Base-by-base conservation (phyloP, 2,329 filamentous ascomycete species). In the Trichoderma atroviride region DNA sequence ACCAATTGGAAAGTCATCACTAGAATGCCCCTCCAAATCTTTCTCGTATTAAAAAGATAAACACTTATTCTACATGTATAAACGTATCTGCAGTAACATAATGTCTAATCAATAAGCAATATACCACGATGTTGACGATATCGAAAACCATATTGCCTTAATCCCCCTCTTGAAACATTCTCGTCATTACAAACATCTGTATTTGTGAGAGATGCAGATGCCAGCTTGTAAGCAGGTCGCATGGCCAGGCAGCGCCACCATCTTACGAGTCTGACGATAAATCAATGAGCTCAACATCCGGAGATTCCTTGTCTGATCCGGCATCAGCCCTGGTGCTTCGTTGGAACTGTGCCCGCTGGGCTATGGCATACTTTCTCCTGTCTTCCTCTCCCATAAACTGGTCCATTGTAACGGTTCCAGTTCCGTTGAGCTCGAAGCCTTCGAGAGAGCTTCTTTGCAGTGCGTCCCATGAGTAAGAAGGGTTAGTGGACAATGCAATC, bases 301-400 rank as follows among this genome's bases (percentile, higher is more conserved):
- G 50, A 14, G 63, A 58, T 27, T 58, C 63, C 6, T 43, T 37
- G 29, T 47, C 58, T 47, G 35, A 14, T 19, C 56, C 61, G n/a
- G 56, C 27, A 16, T 27, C 47, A 16, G 31, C 19, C n/a, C 68
- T 58, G 13, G 61, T 55, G 33, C 43, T 56, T 13, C 62, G 61
- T 29, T 76, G 80, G 43, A 80, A 76, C 74, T 86, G 85, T 68
- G 79, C 84, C 53, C 85, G 84, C 76, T 91, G 91, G 2, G 90
- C 89, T 75, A 92, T 86, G 74, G 89, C 86, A 76, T 94, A 92
- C 75, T 93, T 91, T 72, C 86, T 86, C 43, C 88, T 87, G 75
- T 95, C 92, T 77, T 96, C 92, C 7, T 91, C 89, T 71, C 88
- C 88, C 87, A 96, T 92, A 75, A 95, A 88, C 74, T 87, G 91